phyloP scores from a whole-genome alignment of 1,139 yeast genomes.

The Pichia norvegensis region DNA sequence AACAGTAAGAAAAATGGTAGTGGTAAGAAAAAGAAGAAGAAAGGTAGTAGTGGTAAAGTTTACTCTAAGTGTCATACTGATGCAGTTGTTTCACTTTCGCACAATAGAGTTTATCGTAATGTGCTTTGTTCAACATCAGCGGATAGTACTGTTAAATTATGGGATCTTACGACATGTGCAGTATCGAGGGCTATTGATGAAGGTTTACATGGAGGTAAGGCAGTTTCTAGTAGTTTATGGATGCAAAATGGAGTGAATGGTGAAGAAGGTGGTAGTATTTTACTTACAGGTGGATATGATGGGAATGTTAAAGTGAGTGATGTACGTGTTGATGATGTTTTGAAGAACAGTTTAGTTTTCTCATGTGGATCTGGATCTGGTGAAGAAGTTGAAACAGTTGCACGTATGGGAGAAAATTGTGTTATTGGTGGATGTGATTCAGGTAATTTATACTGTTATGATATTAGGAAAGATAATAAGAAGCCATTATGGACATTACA shows the following conservation, averaged over 20 bases:
- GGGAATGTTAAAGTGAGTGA: slow-evolving; percentile 72
- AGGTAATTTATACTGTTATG: slow-evolving; percentile 86
- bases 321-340: slow-evolving; percentile 66
- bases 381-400: slow-evolving; percentile 82
- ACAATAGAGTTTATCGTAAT: slow-evolving; percentile 74
- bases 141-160: slow-evolving; percentile 85
- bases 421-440: slow-evolving; percentile 89
- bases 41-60: slow-evolving; percentile 18
- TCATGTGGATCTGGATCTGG: slow-evolving; percentile 43
- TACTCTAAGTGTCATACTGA: slow-evolving; percentile 74
- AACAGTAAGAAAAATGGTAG: slow-evolving; percentile 11
- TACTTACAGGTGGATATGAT: slow-evolving; percentile 92
- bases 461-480: slow-evolving; percentile 51
- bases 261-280: slow-evolving; percentile 48
- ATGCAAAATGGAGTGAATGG: slow-evolving; percentile 32
- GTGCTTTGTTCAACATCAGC: slow-evolving; percentile 93
- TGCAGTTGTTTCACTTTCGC: slow-evolving; percentile 83
- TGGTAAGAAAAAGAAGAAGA: slow-evolving; percentile 30
- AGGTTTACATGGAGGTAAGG: slow-evolving; percentile 52
- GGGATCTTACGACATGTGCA: slow-evolving; percentile 76
- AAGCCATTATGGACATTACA: slow-evolving; percentile 90
- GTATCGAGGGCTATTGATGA: slow-evolving; percentile 65
- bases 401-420: slow-evolving; percentile 60
- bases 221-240: slow-evolving; percentile 87
- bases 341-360: slow-evolving; percentile 53